Base-by-base conservation (phyloP, 2,329 filamentous ascomycete species). In the Pseudonectria foliicola region DNA sequence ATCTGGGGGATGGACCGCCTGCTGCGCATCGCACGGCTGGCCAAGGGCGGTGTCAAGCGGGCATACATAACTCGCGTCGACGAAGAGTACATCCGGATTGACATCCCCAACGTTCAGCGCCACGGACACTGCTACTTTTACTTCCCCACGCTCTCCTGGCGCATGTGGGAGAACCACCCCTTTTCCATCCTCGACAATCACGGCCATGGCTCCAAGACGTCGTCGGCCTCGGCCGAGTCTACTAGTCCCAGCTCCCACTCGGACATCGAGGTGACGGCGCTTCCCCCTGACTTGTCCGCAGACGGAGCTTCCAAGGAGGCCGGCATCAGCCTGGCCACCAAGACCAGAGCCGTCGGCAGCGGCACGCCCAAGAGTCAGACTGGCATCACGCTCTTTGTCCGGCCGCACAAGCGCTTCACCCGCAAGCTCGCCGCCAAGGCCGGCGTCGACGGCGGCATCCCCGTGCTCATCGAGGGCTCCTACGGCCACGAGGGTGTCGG, bases 121-220 rank as follows among this genome's bases (percentile, higher is more conserved):
- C 28, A 44, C 4, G 55, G 54, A 0, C 42, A 67, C 33, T 52
- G 52, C 14, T 58, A 55, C 13, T 40, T 47, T 12, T 53, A 55
- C 37, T 58, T 56, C 29, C 55, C 55, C 2, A 53, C 54, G 0
- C 31, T 58, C 0, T 53, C 46, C 3, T 59, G 55, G 55, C 47
- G 53, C 3, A 32, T 54, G 3, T 59, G 56, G 56, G 56, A 59
- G 27, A 56, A 50, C 10, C 56, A 59, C 12, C 56, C 56, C 1
- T 59, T 59, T 27, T 59, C 56, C 3, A 46, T 57, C 3, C 44
- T 54, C 7, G 43, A 40, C 13, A 38, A 34, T 26, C 52, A 43
- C 27, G 38, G 35, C 2, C 18, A 13, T 3, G 11, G n/a, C 10
- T 12, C 27, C 27, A 10, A 12, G 13, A 3, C 15, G 13, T 11